phyloP scores from a whole-genome alignment of 129 eudicot genomes.

The Artemisia argyi region DNA sequence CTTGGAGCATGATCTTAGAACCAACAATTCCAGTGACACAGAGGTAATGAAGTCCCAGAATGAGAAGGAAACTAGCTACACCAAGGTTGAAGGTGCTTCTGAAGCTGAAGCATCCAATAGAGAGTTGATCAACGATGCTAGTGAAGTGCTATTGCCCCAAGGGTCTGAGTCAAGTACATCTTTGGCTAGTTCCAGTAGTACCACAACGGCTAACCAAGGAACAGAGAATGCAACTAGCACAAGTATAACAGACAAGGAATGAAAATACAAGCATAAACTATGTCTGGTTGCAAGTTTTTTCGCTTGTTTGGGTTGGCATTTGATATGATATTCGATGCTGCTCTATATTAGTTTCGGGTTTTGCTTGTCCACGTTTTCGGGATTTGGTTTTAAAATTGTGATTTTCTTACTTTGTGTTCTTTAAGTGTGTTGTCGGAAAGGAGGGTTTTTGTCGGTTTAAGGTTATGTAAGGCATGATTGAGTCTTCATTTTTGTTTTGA shows the following conservation, averaged over 20 bases:
- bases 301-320: constrained; percentile 10
- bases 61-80: constrained; percentile 23
- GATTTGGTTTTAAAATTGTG: background rate
- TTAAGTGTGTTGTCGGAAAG: background rate
- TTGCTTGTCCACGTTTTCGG: background rate
- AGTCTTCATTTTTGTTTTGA: constrained; percentile 18
- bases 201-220: constrained; percentile 18
- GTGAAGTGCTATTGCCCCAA: constrained; percentile 18
- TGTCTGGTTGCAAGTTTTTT: constrained; percentile 6
- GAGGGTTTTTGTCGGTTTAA: background rate
- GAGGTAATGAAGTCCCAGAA: constrained; percentile 16
- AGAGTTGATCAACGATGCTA: constrained; percentile 8
- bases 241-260: constrained; percentile 25
- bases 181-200: background rate
- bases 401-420: background rate
- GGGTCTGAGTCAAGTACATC: constrained; percentile 20
- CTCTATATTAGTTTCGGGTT: constrained; percentile 19
- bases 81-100: constrained; percentile 20
- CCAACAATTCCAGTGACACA: constrained; percentile 12
- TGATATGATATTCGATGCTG: constrained; percentile 8
- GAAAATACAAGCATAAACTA: constrained; percentile 11
- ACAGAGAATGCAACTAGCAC: constrained; percentile 20
- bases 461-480: constrained; percentile 8
- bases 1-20: constrained; percentile 25
- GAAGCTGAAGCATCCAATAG: constrained; percentile 31